Percentiles rank a stretch among this genome's conserved stretches.
Evolutionary conservation across 306 rosid genomes (phyloP).

Genomic region (Prunus salicina): DNA sequence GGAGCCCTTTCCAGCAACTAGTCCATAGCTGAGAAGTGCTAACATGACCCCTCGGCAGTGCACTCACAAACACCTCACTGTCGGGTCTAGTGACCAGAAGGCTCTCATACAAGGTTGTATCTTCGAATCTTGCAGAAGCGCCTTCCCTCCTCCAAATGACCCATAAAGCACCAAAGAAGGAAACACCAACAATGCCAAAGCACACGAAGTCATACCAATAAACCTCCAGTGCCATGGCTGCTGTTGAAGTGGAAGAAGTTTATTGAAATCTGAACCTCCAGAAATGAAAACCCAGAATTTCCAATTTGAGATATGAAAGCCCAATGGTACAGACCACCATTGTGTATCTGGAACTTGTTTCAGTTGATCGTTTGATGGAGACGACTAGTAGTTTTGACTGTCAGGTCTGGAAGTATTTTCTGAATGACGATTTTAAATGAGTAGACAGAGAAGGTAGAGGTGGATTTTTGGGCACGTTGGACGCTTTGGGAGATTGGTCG

Average conservation of each 20-base stretch:
- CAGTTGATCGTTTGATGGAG: conserved; percentile 19
- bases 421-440: not conserved
- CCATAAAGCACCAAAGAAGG: conserved; percentile 45
- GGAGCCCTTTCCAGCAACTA: conserved; percentile 65
- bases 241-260: not conserved
- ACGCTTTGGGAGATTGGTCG: not conserved
- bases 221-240: conserved; percentile 43
- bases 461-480: not conserved
- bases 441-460: too few relatives aligned
- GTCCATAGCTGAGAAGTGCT: conserved; percentile 55
- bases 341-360: conserved; percentile 14
- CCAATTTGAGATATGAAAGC: not conserved
- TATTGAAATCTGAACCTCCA: conserved; percentile 2
- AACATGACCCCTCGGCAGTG: conserved; percentile 39
- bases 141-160: conserved; percentile 51
- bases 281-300: conserved; percentile 3
- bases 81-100: conserved; percentile 43
- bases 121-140: conserved; percentile 23
- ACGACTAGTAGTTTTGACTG: conserved; percentile 56
- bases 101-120: conserved; percentile 36
- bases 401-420: conserved; percentile 13
- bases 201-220: conserved; percentile 78
- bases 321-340: not conserved
- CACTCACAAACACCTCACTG: conserved; percentile 27
- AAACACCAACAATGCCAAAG: conserved; percentile 46